Conservation (phyloP, 768 basidiomycete species). For the Psilocybe sp. region DNA sequence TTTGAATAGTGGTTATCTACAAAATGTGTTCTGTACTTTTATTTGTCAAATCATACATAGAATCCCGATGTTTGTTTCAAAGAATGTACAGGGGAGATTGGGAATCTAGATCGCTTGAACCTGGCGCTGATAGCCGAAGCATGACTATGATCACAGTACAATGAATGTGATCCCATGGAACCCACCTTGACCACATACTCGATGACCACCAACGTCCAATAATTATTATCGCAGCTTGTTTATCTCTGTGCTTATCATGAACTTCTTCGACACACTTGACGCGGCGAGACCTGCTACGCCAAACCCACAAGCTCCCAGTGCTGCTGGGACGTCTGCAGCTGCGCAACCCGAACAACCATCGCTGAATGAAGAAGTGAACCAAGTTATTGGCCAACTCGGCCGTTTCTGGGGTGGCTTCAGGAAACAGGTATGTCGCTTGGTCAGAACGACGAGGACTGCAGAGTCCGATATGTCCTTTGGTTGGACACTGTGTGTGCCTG, state of each 20-base stretch:
- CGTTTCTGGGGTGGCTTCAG: constrained; percentile 90
- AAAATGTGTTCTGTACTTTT: background rate
- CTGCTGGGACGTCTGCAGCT: constrained; percentile 7
- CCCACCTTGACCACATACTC: too few species aligned
- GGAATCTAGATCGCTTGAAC: background rate
- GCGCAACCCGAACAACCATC: constrained; percentile 42
- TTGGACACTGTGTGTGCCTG: too few species aligned
- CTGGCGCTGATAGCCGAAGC: background rate
- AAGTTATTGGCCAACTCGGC: constrained; percentile 85
- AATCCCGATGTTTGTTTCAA: background rate
- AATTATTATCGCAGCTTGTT: constrained; percentile 5
- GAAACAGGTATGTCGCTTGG: constrained; percentile 78
- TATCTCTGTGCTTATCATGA: constrained; percentile 42
- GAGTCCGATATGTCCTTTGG: too few species aligned
- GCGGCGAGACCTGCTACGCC: constrained; percentile 41
- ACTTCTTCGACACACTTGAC: constrained; percentile 73
- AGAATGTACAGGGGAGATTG: too few species aligned
- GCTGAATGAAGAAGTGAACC: constrained; percentile 83
- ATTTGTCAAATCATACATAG: background rate
- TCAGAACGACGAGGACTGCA: too few species aligned
- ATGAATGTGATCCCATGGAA: too few species aligned
- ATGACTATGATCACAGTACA: background rate
- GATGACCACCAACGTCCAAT: background rate
- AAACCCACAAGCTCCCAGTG: constrained; percentile 26
- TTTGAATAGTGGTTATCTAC: background rate